Base-by-base conservation (phyloP, 225 moss, liverwort and hornwort species). In the Straminergon stramineum region DNA sequence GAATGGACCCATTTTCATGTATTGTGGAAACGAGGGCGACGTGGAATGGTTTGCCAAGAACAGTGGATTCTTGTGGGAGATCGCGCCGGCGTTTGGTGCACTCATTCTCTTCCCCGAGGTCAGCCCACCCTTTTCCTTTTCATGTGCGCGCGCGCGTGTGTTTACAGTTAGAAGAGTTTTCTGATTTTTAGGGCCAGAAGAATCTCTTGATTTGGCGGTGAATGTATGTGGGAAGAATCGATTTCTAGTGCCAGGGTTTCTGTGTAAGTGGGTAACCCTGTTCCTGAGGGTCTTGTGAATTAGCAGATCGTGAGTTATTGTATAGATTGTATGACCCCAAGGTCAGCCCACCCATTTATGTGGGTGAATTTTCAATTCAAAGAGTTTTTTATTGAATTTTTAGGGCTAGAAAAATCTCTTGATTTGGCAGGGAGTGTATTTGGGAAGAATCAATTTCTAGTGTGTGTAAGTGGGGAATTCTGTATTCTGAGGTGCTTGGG, bases 1-100 rank as follows among this genome's bases (percentile, higher is more conserved):
- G 39, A 88, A 80, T 27, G 97, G 94, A 9, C 97, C 99, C 35
- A 97, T 99, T 74, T 99, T 99, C 84, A 78, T 99, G 88, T 99
- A 99, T 63, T 99, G 99, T 61, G 97, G 99, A 58, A 99, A 99
- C 66, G 99, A 99, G 91, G 99, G 99, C n/a, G 96, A 97, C 88
- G 95, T 99, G 41, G 99, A 99, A 91, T 99, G 99, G 99, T 99
- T 99, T 88, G 96, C 97, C 5, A 91, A 90, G 90, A 99, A 97
- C 87, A 93, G 92, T 84, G 99, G 99, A 28, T 96, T 99, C 63
- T 76, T 99, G 67, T 99, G 97, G 97, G 97, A 99, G 77, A 96
- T 99, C 63, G 97, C 99, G 21, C 99, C 97, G 14, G 34, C 52
- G 17, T 99, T 96, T 66, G 94, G 94, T 62, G 99, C 99, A 7